Base-by-base conservation (phyloP, 257 asterid species). In the Verbascum thapsus region DNA sequence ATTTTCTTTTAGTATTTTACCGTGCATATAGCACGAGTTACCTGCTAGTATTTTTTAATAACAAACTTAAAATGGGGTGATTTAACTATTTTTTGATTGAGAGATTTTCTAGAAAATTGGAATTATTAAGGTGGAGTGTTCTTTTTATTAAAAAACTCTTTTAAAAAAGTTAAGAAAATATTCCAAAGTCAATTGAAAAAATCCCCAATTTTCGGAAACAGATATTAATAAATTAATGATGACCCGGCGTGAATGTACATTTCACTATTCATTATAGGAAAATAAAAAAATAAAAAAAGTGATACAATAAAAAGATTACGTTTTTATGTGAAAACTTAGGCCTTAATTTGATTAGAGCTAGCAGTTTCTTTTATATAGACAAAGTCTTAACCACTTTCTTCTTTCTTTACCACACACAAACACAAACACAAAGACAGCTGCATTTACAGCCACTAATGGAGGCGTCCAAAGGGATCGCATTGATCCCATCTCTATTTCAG, bases 401-500 rank as follows among this genome's bases (percentile, higher is more conserved):
- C 53, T 71, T 75, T 70, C 76, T 74, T 72, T 67, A 16, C 61
- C n/a, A 11, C 20, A 38, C 26, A 35, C 72, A 35, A 49, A 54
- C 9, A 56, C 70, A 19, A 70, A 76, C 61, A 50, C 62, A 49
- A 54, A 20, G 32, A 53, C 57, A 43, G 10, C 49, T 10, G 48
- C 61, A 71, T 61, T 68, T 40, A 70, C 73, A 66, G 96, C 89
- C 73, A 63, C 91, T 76, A 56, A 77, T 79, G 95, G 83, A 90
- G 76, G 84, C 80, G 84, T 88, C 98, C 98, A 90, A 90, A 90
- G 96, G 98, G 98, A 88, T 88, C 95, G 96, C 96, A 90, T 90
- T 90, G 98, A 87, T 90, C 96, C 87, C 55, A 3, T 7, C 30
- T 48, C 53, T 6, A 44, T 10, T 22, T 39, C 53, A 3, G n/a